Percentiles rank a stretch among this genome's conserved stretches.
These are phyloP conservation scores for Crassisporium funariophilum DNA, from an alignment of 768 basidiomycete genomes.

Conservation along the genomic window DNA sequence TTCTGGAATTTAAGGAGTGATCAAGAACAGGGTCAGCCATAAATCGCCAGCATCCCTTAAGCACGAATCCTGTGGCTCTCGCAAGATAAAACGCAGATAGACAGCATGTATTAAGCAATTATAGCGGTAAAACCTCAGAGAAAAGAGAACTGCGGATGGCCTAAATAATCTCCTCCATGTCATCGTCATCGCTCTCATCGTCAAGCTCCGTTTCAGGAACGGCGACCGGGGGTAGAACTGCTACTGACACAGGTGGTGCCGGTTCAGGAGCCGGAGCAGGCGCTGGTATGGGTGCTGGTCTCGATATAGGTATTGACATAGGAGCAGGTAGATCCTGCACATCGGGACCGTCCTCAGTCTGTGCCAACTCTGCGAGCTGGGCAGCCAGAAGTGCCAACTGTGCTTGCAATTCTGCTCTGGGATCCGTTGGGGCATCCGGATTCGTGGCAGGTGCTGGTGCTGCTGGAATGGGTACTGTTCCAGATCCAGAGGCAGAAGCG, in stretches of 20 bases:
- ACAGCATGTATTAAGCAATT: not conserved
- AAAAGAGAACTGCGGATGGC: not conserved
- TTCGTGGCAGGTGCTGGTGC: conserved; percentile 3
- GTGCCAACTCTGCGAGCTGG: conserved; percentile 69
- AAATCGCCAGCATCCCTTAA: too few species aligned
- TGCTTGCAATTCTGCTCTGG: conserved; percentile 71
- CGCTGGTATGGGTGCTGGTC: conserved; percentile 6
- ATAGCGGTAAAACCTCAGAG: not conserved
- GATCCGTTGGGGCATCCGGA: conserved; percentile 13
- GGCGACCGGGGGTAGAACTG: too few species aligned
- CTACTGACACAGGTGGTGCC: conserved; percentile 1
- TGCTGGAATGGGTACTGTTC: conserved; percentile 2
- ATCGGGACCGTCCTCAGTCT: conserved; percentile 34
- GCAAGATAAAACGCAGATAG: not conserved
- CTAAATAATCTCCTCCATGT: conserved; percentile 49
- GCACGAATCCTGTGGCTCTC: too few species aligned
- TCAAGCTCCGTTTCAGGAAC: conserved; percentile 22
- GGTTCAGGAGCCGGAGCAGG: conserved; percentile 4
- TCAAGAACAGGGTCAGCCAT: too few species aligned
- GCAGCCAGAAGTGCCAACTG: conserved; percentile 73
- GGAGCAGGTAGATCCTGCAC: not conserved
- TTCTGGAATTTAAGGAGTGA: not conserved
- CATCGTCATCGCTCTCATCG: conserved; percentile 38
- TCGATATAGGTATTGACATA: not conserved
- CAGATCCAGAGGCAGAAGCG: conserved; percentile 5